Percentiles rank a stretch among this genome's conserved stretches.
These are phyloP conservation scores for Pseudopyrenochaeta lycopersici DNA, from an alignment of 2,329 filamentous ascomycete genomes.

Conservation along the genomic window DNA sequence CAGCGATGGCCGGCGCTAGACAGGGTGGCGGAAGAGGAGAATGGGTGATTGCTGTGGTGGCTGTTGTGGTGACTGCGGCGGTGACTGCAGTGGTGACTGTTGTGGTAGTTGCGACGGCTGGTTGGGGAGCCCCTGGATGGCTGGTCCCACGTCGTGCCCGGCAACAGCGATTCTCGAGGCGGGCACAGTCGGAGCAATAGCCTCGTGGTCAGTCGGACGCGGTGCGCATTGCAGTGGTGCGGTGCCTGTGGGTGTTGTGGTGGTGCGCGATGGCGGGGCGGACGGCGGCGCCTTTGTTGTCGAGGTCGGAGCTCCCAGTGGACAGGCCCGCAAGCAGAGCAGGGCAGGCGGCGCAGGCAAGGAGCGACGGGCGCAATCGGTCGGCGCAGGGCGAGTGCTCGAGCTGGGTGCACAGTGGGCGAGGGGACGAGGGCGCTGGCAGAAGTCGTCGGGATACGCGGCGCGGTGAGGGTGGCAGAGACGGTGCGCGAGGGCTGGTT, in stretches of 20 bases:
- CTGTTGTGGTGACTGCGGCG: constrained; percentile 17
- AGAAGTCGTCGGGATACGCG: background rate
- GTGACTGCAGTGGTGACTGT: constrained; percentile 15
- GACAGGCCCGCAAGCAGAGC: constrained; percentile 19
- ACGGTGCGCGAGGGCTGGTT: constrained; percentile 20
- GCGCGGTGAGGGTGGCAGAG: constrained; percentile 10
- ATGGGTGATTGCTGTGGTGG: constrained; percentile 14
- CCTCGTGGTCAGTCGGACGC: constrained; percentile 8
- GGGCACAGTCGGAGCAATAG: constrained; percentile 14
- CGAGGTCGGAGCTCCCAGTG: constrained; percentile 21
- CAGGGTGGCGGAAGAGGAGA: constrained; percentile 10
- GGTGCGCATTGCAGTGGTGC: constrained; percentile 17
- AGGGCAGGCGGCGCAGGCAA: constrained; percentile 21
- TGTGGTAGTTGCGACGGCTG: constrained; percentile 18
- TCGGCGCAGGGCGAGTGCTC: constrained; percentile 11
- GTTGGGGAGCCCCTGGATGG: constrained; percentile 15
- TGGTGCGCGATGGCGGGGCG: constrained; percentile 17
- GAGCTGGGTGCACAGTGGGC: constrained; percentile 6
- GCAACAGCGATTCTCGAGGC: constrained; percentile 12
- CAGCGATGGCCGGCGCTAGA: constrained; percentile 5
- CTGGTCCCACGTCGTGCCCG: constrained; percentile 21
- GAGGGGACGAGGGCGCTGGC: background rate
- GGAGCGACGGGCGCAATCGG: constrained; percentile 11
- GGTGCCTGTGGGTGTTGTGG: background rate
- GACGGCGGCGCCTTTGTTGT: constrained; percentile 19